Percentiles rank a stretch among this genome's conserved stretches.
These are phyloP conservation scores for Diutina pseudorugosa DNA, from an alignment of 1,139 yeast genomes.

Conservation along the genomic window DNA sequence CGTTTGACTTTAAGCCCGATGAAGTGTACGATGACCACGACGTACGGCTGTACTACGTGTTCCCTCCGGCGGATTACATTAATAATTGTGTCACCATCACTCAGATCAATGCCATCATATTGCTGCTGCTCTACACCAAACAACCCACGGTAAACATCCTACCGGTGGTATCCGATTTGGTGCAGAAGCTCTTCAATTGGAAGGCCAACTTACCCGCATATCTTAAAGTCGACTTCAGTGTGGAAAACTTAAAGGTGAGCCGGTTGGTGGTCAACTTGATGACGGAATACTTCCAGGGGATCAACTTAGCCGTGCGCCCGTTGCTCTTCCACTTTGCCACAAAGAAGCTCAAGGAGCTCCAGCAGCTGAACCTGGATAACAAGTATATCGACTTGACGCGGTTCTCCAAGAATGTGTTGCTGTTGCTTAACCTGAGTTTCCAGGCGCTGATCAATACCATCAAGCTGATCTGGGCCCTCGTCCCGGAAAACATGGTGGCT, in stretches of 20 bases:
- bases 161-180: slow-evolving; percentile 62
- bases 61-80: slow-evolving; percentile 73
- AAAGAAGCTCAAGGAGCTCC: slow-evolving; percentile 45
- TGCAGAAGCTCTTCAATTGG: slow-evolving; percentile 62
- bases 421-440: slow-evolving; percentile 65
- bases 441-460: slow-evolving; percentile 78
- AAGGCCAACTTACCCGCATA: slow-evolving; percentile 36
- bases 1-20: slow-evolving; percentile 55
- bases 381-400: slow-evolving; percentile 56
- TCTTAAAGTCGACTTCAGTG: slow-evolving; percentile 51
- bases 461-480: slow-evolving; percentile 58
- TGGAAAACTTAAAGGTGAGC: slow-evolving; percentile 43
- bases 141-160: slow-evolving; percentile 65
- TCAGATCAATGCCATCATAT: slow-evolving; percentile 64
- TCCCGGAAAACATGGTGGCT: slow-evolving; percentile 71
- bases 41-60: slow-evolving; percentile 46
- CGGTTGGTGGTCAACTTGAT: slow-evolving; percentile 65
- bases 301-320: slow-evolving; percentile 75
- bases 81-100: slow-evolving; percentile 73
- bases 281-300: slow-evolving; percentile 81
- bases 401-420: slow-evolving; percentile 56
- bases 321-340: slow-evolving; percentile 69
- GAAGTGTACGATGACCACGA: slow-evolving; percentile 41
- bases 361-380: slow-evolving; percentile 27
- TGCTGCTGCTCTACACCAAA: slow-evolving; percentile 61